Percentiles rank a stretch among this genome's conserved stretches.
These are phyloP conservation scores for Physcomitrellopsis africana DNA, from an alignment of 225 moss, liverwort and hornwort species.

Conservation along the genomic window DNA sequence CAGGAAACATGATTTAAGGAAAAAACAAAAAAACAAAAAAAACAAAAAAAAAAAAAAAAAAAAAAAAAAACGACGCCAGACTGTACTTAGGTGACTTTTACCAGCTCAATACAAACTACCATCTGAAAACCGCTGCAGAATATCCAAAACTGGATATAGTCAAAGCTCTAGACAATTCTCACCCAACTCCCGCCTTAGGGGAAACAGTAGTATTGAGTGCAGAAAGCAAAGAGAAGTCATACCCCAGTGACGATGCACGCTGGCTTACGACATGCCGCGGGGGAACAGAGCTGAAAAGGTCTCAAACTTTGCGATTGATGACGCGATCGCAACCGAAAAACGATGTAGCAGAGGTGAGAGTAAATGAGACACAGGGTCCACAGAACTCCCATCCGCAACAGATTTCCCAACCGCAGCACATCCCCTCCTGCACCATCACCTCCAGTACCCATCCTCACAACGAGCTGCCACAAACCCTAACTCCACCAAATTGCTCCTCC, in stretches of 20 bases:
- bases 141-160: too few species aligned
- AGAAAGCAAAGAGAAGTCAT: slow-evolving; percentile 11
- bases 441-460: slow-evolving; percentile 15
- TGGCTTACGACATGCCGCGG: slow-evolving; percentile 30
- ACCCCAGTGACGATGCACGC: slow-evolving; percentile 64
- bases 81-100: background rate
- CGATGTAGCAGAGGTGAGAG: slow-evolving; percentile 55
- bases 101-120: too few species aligned
- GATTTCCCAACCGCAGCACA: slow-evolving; percentile 61
- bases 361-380: slow-evolving; percentile 69
- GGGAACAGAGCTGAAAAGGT: slow-evolving; percentile 19
- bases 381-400: slow-evolving; percentile 67
- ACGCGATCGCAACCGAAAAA: slow-evolving; percentile 41
- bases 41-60: background rate
- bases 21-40: too few species aligned
- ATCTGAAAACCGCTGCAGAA: too few species aligned
- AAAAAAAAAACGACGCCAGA: background rate
- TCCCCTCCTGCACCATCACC: slow-evolving; percentile 17
- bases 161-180: too few species aligned
- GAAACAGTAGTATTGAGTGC: background rate
- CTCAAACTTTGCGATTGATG: slow-evolving; percentile 18
- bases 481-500: slow-evolving; percentile 1
- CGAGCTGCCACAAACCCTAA: background rate
- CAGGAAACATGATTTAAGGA: background rate
- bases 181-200: background rate